phyloP scores from a whole-genome alignment of 1,139 yeast genomes.

The Yamadazyma buinensis region DNA sequence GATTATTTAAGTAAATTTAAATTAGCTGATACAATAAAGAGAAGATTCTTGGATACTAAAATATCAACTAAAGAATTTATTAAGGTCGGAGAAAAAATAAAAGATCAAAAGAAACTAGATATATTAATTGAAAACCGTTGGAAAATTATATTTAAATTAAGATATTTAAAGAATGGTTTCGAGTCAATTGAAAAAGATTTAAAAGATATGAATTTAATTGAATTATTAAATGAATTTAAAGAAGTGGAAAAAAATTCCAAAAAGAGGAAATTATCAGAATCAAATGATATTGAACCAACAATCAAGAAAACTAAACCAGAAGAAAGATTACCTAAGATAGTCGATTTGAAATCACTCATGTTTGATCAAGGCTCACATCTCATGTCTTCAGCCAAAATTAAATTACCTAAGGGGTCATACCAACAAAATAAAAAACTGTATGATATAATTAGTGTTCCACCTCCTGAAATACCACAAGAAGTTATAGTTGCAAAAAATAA shows the following conservation, averaged over 20 bases:
- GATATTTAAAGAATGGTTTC: slow-evolving; percentile 19
- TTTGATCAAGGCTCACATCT: slow-evolving; percentile 74
- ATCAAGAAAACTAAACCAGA: slow-evolving; percentile 7
- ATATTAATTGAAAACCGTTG: slow-evolving; percentile 49
- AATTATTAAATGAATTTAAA: slow-evolving; percentile 26
- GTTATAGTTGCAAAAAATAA: slow-evolving; percentile 35
- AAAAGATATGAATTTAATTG: slow-evolving; percentile 19
- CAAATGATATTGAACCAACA: slow-evolving; percentile 5
- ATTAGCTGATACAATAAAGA: slow-evolving; percentile 10
- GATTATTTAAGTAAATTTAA: slow-evolving; percentile 11
- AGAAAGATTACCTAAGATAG: slow-evolving; percentile 45
- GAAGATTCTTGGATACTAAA: slow-evolving; percentile 11
- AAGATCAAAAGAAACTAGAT: slow-evolving; percentile 4
- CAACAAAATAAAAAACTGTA: slow-evolving; percentile 70
- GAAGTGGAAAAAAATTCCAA: slow-evolving; percentile 2
- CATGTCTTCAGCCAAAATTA: slow-evolving; percentile 63
- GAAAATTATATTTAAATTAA: slow-evolving; percentile 52
- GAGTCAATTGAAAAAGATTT: slow-evolving; percentile 24
- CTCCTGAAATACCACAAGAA: slow-evolving; percentile 51
- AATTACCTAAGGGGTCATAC: slow-evolving; percentile 79
- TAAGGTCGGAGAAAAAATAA: slow-evolving; percentile 44
- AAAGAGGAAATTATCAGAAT: slow-evolving; percentile 16
- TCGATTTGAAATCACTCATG: slow-evolving; percentile 60
- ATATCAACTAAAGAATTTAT: slow-evolving; percentile 43
- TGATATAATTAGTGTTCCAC: slow-evolving; percentile 85